Percentiles rank a stretch among this genome's conserved stretches.
Conservation (phyloP, 768 basidiomycete genomes). For the Auricularia sp. region DNA sequence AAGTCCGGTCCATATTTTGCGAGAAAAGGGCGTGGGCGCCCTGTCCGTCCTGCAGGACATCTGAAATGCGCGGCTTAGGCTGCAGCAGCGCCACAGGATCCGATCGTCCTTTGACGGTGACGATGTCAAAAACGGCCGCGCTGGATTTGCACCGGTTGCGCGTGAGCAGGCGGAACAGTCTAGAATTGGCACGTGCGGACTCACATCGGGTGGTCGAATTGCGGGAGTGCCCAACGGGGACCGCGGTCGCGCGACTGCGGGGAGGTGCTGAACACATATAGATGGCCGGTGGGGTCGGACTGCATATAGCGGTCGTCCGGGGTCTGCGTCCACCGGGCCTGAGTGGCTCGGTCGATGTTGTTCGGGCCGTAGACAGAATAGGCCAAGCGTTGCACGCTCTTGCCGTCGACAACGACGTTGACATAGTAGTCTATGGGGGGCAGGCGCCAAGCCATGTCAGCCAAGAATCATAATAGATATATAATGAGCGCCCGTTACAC, state of each 20-base stretch:
- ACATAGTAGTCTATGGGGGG: conserved; percentile 70
- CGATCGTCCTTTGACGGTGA: conserved; percentile 35
- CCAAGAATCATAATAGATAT: background rate
- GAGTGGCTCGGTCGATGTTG: conserved; percentile 67
- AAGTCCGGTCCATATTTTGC: conserved; percentile 55
- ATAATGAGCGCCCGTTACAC: conserved; percentile 14
- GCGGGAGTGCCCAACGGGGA: conserved; percentile 8
- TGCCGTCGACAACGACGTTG: conserved; percentile 25
- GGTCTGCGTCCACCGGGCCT: conserved; percentile 63
- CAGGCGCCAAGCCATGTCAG: conserved; percentile 13
- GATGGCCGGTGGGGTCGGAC: conserved; percentile 65
- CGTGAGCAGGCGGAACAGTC: background rate
- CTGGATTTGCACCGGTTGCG: conserved; percentile 26
- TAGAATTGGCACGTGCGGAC: conserved; percentile 16
- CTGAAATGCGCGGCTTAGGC: conserved; percentile 65
- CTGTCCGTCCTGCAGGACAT: conserved; percentile 44
- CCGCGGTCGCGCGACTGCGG: conserved; percentile 6
- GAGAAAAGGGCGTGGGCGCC: conserved; percentile 10
- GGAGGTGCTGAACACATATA: conserved; percentile 52
- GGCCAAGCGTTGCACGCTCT: conserved; percentile 65
- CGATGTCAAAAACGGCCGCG: conserved; percentile 76
- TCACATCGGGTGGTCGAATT: conserved; percentile 61
- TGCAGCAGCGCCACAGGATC: conserved; percentile 80
- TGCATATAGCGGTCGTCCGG: conserved; percentile 78
- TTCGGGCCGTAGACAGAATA: conserved; percentile 93